These are phyloP conservation scores for Penicillium longicatenatum DNA, from an alignment of 495 filamentous ascomycete genomes.

Conservation along the genomic window DNA sequence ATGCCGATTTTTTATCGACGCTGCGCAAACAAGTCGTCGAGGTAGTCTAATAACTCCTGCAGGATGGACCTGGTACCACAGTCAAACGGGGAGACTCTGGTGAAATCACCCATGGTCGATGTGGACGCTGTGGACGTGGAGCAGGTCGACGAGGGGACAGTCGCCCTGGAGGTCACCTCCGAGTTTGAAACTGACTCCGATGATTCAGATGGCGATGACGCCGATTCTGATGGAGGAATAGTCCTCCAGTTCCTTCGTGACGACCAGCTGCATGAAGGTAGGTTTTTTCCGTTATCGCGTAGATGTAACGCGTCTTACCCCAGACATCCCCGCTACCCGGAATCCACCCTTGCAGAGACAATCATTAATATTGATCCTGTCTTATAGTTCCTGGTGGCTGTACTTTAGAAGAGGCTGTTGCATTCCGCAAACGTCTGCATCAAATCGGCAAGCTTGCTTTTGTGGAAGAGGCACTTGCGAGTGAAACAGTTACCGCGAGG, in stretches of 20 bases:
- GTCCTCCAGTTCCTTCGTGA: slow-evolving; percentile 64
- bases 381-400: slow-evolving; percentile 59
- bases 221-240: slow-evolving; percentile 68
- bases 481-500: slow-evolving; percentile 68
- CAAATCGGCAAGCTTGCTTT: slow-evolving; percentile 76
- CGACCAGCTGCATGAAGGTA: slow-evolving; percentile 57
- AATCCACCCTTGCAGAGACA: slow-evolving; percentile 16
- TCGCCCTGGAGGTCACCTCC: slow-evolving; percentile 32
- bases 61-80: slow-evolving; percentile 49
- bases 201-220: slow-evolving; percentile 68
- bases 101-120: slow-evolving; percentile 49
- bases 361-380: slow-evolving; percentile 17
- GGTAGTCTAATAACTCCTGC: slow-evolving; percentile 36
- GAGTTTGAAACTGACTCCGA: slow-evolving; percentile 61
- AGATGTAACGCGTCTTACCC: slow-evolving; percentile 19
- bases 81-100: slow-evolving; percentile 39
- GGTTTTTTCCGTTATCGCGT: neutral
- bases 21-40: slow-evolving; percentile 38
- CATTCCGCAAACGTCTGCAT: slow-evolving; percentile 69
- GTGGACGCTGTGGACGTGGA: slow-evolving; percentile 44
- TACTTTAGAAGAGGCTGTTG: slow-evolving; percentile 70
- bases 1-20: slow-evolving; percentile 35
- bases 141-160: slow-evolving; percentile 27
- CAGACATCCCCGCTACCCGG: slow-evolving; percentile 28
- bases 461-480: slow-evolving; percentile 68